Evolutionary conservation across 164 flowering plant species (phyloP), one percentile per base, ranked within the genome.

Genomic region (Tinospora cordifolia): DNA sequence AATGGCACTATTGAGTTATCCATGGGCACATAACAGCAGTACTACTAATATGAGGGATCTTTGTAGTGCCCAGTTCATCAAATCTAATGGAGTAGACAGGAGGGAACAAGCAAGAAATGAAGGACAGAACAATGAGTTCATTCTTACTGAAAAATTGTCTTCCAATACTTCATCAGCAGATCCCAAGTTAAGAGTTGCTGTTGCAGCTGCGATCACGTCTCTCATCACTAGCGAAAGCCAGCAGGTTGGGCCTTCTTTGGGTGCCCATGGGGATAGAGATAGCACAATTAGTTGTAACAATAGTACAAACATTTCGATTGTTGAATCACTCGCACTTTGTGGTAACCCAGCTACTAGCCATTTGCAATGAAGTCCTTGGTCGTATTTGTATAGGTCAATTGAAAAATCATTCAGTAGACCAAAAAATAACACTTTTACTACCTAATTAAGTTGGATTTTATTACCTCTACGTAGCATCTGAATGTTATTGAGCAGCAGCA

Each of bases 171-270:
- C 88, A n/a, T n/a, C n/a, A n/a, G n/a, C n/a, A 15, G 88, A 90
- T 76, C 88, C 90, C 6, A 85, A 86, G 58, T 86, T 90, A 70
- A 82, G 85, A 69, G 91, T 76, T 36, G 88, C 91, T 5, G 87
- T 90, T n/a, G 91, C 92, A 10, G 91, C 91, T 17, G 91, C 91
- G 17, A 84, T 88, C 66, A 73, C 87, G 9, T 87, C 92, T 5
- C 67, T 87, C 57, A 83, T 88, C 40, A 82, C 70, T 54, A 85
- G 81, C 44, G 86, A 83, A 62, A 78, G 70, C 68, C 79, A 69
- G 59, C 54, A 14, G 14, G 59, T n/a, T 15, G 59, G 59, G 59
- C 59, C n/a, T 15, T 51, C 59, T 51, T 17, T 17, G 59, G 21
- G 59, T 51, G 36, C 36, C 4, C 21, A 19, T 51, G 59, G 59